These are phyloP conservation scores for Phytophthora vignae DNA, from an alignment of 352 stramenopile species.

Conservation along the genomic window DNA sequence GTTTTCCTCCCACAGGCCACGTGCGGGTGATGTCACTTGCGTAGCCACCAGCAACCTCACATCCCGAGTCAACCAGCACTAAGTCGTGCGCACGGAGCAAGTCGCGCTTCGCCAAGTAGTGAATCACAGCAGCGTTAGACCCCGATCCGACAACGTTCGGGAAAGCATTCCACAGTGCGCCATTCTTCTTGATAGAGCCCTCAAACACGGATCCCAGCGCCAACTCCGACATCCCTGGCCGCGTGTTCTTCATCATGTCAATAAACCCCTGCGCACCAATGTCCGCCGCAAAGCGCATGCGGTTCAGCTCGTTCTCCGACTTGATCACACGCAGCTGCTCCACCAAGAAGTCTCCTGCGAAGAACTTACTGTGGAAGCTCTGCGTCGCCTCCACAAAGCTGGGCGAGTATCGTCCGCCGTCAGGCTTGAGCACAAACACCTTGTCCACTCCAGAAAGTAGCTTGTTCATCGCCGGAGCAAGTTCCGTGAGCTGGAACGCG, in stretches of 20 bases:
- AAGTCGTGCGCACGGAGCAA: constrained; percentile 69
- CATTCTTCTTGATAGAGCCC: constrained; percentile 73
- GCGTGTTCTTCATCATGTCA: constrained; percentile 79
- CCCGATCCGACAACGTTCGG: constrained; percentile 83
- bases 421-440: constrained; percentile 74
- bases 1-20: constrained; percentile 63
- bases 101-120: constrained; percentile 82
- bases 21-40: constrained; percentile 87
- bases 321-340: constrained; percentile 82
- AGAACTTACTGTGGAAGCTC: constrained; percentile 73
- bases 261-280: constrained; percentile 74
- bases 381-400: constrained; percentile 70
- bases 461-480: constrained; percentile 57
- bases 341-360: constrained; percentile 75
- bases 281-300: constrained; percentile 79
- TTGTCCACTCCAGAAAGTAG: constrained; percentile 68
- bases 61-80: constrained; percentile 87
- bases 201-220: constrained; percentile 79
- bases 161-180: constrained; percentile 83
- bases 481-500: constrained; percentile 69
- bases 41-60: constrained; percentile 81
- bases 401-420: constrained; percentile 59
- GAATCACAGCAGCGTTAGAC: constrained; percentile 83
- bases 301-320: constrained; percentile 73
- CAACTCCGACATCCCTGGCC: constrained; percentile 74